These are phyloP conservation scores for Diaporthe sp. DNA, from an alignment of 2,329 filamentous ascomycete genomes.

Conservation along the genomic window DNA sequence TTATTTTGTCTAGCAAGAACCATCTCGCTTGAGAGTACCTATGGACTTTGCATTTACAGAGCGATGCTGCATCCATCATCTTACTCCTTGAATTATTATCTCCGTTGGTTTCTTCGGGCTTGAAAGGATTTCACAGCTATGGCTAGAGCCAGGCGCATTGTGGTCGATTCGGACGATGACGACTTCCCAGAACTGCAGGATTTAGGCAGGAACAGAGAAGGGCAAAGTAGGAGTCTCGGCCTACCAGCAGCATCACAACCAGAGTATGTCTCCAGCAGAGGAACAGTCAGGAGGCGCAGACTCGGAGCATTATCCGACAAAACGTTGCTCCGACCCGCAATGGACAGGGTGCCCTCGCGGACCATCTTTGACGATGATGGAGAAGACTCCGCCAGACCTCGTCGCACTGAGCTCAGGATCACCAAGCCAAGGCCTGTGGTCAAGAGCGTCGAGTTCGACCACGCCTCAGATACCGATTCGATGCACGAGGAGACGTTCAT, in stretches of 20 bases:
- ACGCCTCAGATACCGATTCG: conserved; percentile 25
- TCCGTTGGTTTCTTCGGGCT: not conserved
- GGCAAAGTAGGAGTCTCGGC: not conserved
- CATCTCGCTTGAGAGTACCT: not conserved
- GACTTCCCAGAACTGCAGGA: conserved; percentile 54
- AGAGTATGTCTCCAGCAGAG: not conserved
- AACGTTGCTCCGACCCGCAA: conserved; percentile 20
- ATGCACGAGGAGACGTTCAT: conserved; percentile 33
- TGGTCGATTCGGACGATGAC: conserved; percentile 50
- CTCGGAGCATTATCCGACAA: conserved; percentile 27
- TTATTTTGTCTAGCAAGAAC: not conserved
- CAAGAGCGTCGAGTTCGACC: not conserved
- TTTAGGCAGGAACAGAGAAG: conserved; percentile 34
- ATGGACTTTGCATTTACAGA: not conserved
- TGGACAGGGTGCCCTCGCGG: not conserved
- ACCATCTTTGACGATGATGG: conserved; percentile 3
- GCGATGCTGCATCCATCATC: not conserved
- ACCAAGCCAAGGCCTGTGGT: not conserved
- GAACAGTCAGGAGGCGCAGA: conserved; percentile 30
- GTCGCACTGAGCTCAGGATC: conserved; percentile 20
- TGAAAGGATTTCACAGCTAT: not conserved
- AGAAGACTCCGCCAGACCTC: conserved; percentile 6
- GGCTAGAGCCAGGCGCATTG: conserved; percentile 34
- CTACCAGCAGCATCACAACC: not conserved
- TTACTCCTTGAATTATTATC: not conserved